phyloP scores from a whole-genome alignment of 441 rosid genomes.

The Gossypium gossypioides region DNA sequence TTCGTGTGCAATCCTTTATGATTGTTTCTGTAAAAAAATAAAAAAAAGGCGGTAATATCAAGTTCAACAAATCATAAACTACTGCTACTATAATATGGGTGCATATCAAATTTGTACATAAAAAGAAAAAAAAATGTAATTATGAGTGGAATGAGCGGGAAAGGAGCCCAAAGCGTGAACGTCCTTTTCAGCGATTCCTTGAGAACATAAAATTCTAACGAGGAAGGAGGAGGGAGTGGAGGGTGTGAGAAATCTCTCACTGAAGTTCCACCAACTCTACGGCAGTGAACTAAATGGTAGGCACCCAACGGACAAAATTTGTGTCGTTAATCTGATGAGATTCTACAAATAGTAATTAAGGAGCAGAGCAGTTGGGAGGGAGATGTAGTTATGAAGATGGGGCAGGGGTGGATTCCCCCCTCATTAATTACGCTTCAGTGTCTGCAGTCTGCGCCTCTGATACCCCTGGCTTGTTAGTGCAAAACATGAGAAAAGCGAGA shows the following conservation, averaged over 20 bases:
- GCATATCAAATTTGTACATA: not conserved
- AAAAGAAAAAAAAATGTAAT: not conserved
- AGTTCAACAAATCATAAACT: not conserved
- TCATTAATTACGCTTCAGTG: slow-evolving; percentile 14
- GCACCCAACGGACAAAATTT: slow-evolving; percentile 15
- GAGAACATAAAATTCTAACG: slow-evolving; percentile 2
- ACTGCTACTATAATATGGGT: not conserved
- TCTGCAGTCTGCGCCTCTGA: slow-evolving; percentile 7
- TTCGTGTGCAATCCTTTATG: no score
- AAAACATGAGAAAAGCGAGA: not conserved
- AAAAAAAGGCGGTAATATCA: no score
- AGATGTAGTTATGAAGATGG: slow-evolving; percentile 15
- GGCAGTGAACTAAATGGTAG: slow-evolving; percentile 1
- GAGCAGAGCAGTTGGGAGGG: slow-evolving; percentile 8
- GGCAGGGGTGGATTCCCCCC: slow-evolving; percentile 16
- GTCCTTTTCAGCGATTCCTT: not conserved
- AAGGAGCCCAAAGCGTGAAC: not conserved
- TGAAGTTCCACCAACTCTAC: not conserved
- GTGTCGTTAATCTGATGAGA: slow-evolving; percentile 15
- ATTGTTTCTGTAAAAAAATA: no score
- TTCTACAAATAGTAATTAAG: slow-evolving; percentile 22
- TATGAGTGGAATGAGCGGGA: not conserved
- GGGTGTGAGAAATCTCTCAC: not conserved
- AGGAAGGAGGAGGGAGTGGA: not conserved
- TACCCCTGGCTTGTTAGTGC: slow-evolving; percentile 5